A percentile compares a stretch with the other conserved stretches of the same genome.
phyloP scores from a whole-genome alignment of 306 rosid species.

The Ormosia emarginata region DNA sequence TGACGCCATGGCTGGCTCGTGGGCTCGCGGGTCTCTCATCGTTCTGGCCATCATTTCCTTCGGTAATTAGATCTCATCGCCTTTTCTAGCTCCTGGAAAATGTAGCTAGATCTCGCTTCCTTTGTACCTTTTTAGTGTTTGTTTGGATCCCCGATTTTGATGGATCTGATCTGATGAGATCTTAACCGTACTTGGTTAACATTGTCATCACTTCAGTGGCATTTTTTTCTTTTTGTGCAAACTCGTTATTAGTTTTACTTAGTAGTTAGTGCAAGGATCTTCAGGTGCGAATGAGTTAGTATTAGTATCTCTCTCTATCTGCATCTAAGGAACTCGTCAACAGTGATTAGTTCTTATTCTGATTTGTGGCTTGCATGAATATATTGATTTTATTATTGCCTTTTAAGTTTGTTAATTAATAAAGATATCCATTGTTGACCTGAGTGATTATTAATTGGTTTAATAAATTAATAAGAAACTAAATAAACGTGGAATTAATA shows the following conservation, averaged over 20 bases:
- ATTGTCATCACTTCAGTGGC: neutral
- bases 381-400: neutral
- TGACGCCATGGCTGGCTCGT: constrained; percentile 69
- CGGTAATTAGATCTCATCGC: constrained; percentile 52
- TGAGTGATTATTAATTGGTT: too few species aligned
- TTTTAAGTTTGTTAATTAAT: neutral
- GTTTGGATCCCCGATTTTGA: neutral
- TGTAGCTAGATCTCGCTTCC: constrained; percentile 31
- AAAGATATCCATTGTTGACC: too few species aligned
- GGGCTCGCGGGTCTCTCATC: constrained; percentile 55
- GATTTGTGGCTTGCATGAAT: neutral
- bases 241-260: neutral
- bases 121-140: neutral
- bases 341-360: neutral
- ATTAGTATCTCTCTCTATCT: neutral
- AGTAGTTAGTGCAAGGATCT: neutral
- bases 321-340: neutral
- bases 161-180: constrained; percentile 20
- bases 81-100: neutral
- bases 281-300: neutral
- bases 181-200: neutral
- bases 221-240: too few species aligned
- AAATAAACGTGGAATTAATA: too few species aligned
- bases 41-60: constrained; percentile 56
- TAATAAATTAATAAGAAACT: too few species aligned